A percentile compares a stretch with the other conserved stretches of the same genome.
These are phyloP conservation scores for Rhypophila decipiens DNA, from an alignment of 495 filamentous ascomycete species.

Conservation along the genomic window DNA sequence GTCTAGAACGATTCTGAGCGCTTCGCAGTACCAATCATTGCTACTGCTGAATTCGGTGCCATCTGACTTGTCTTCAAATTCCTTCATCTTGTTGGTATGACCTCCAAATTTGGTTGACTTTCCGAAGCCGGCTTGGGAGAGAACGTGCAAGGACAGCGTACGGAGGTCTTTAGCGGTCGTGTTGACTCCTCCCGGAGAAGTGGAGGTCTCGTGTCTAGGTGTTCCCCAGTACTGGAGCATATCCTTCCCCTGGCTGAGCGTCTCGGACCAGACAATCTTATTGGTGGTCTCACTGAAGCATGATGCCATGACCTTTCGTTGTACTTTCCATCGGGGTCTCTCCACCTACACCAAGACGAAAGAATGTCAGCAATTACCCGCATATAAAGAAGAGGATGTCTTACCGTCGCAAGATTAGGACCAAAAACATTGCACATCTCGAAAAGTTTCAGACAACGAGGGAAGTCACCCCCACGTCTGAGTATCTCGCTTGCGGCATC, in stretches of 20 bases:
- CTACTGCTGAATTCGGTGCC: no score
- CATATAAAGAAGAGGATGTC: conserved; percentile 1
- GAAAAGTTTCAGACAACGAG: conserved; percentile 31
- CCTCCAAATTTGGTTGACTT: conserved; percentile 14
- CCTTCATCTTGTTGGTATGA: no score
- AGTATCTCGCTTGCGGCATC: conserved; percentile 31
- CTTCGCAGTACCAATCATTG: conserved; percentile 28
- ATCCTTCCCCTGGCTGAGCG: conserved; percentile 37
- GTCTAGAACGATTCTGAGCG: conserved; percentile 24
- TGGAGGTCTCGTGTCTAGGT: conserved; percentile 7
- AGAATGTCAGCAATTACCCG: background rate
- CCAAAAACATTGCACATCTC: conserved; percentile 39
- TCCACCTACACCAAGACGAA: conserved; percentile 12
- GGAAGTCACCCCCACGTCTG: conserved; percentile 33
- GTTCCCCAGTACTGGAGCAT: conserved; percentile 44
- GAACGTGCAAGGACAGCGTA: conserved; percentile 40
- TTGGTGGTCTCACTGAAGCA: conserved; percentile 46
- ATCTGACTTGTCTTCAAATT: no score
- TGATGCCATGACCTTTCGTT: conserved; percentile 34
- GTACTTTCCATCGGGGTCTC: conserved; percentile 38
- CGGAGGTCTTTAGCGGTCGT: conserved; percentile 29
- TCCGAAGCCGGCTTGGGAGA: conserved; percentile 38
- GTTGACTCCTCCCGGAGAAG: no score
- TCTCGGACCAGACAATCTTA: conserved; percentile 37
- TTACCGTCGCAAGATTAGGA: conserved; percentile 36